Base-by-base conservation (phyloP, 202 grass and related monocot species). In the Alloteropsis angusta region DNA sequence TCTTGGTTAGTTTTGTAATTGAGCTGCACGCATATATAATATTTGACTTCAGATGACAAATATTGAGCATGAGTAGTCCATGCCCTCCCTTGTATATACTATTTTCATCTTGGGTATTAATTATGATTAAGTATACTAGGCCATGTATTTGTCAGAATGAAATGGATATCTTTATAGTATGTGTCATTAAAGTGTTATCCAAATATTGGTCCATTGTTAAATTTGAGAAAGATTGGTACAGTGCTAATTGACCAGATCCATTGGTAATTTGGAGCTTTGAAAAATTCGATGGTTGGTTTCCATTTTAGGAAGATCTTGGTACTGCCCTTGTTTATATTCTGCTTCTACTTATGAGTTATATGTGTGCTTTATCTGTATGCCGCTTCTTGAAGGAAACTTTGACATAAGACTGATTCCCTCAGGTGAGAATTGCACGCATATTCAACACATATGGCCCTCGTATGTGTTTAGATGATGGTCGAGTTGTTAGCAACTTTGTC, bases 401-500 rank as follows among this genome's bases (percentile, higher is more conserved):
- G 58, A 83, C 34, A 38, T 72, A 22, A 42, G 4, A 68, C 44
- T 81, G 72, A 68, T 83, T 82, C 15, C 39, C 49, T 76, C 84
- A 95, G 96, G 96, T 99, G 41, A 91, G 92, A 71, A 96, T 99
- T 89, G 92, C 96, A 52, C 87, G 96, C 39, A 99, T 99, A 84
- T 99, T 99, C 74, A 99, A 96, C 72, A 99, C 96, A 32, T 99
- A 99, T 44, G 96, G 96, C 12, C 90, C 96, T 81, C 92, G 88
- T 68, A 99, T 99, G 96, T 96, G 96, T 82, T 83, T 99, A 76
- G 92, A 99, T 82, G 90, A 99, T 89, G 92, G 90, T 7, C 86
- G 96, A 73, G 92, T 99, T 7, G 92, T 99, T 68, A 99, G 92
- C 88, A 99, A 99, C 79, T 99, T 99, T 62, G 96, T 99, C 72